These are phyloP conservation scores for Tolypocladium sp. DNA, from an alignment of 2,329 filamentous ascomycete genomes.

Conservation along the genomic window DNA sequence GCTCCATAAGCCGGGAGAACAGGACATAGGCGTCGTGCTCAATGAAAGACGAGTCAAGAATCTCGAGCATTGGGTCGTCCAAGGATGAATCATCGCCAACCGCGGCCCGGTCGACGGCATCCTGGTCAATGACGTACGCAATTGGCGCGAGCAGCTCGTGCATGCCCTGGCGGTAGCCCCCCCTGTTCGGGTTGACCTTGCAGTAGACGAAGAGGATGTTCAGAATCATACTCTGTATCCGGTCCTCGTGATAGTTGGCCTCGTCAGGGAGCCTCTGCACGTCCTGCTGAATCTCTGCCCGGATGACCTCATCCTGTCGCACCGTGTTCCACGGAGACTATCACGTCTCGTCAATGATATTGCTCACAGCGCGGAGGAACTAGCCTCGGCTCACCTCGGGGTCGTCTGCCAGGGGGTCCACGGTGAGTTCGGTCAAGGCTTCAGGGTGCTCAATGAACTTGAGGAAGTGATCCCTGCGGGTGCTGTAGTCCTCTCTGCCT, in stretches of 20 bases:
- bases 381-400: constrained; percentile 30
- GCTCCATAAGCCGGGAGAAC: constrained; percentile 82
- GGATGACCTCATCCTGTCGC: constrained; percentile 72
- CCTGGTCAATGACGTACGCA: constrained; percentile 72
- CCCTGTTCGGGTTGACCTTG: constrained; percentile 78
- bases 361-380: constrained; percentile 5
- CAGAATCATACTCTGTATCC: constrained; percentile 71
- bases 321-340: constrained; percentile 89
- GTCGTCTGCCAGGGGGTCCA: constrained; percentile 84
- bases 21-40: constrained; percentile 88
- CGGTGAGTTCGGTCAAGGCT: constrained; percentile 57
- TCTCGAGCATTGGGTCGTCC: constrained; percentile 49
- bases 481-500: constrained; percentile 64
- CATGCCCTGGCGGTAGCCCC: constrained; percentile 96
- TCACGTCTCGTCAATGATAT: not conserved
- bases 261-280: constrained; percentile 91
- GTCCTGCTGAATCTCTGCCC: constrained; percentile 88
- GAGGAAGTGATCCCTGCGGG: constrained; percentile 64
- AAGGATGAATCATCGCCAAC: constrained; percentile 20
- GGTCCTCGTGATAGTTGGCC: constrained; percentile 73
- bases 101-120: constrained; percentile 55
- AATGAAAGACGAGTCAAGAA: constrained; percentile 64
- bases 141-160: constrained; percentile 90
- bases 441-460: constrained; percentile 79
- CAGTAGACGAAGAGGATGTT: constrained; percentile 92